Evolutionary conservation across 345 rosid genomes (phyloP).

Genomic region (Fremontodendron californicum): DNA sequence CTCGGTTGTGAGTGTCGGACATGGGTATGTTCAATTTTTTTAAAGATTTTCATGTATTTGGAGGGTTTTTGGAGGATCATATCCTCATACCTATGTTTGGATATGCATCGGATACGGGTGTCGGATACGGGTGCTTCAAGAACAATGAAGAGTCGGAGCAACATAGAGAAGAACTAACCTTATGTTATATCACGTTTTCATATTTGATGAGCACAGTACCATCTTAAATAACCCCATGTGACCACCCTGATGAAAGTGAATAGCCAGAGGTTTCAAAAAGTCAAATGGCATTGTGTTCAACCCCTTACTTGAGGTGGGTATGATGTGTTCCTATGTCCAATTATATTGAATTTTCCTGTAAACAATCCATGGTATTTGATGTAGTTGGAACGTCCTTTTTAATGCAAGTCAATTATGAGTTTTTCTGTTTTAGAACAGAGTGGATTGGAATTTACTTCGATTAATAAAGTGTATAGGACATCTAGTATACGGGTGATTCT

Average conservation of each 20-base stretch:
- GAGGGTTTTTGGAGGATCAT: neutral
- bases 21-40: neutral
- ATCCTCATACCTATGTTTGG: neutral
- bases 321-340: neutral
- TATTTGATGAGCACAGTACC: neutral
- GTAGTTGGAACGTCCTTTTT: slow-evolving; percentile 21
- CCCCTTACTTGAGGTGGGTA: neutral
- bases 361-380: slow-evolving; percentile 13
- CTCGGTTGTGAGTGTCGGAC: neutral
- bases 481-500: neutral
- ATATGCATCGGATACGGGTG: too few species aligned
- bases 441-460: neutral
- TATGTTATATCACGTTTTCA: slow-evolving; percentile 1
- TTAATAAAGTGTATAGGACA: slow-evolving; percentile 5
- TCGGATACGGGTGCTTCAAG: too few species aligned
- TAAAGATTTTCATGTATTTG: neutral
- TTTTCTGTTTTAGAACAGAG: neutral
- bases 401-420: slow-evolving; percentile 20
- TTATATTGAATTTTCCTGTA: slow-evolving; percentile 7
- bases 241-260: neutral
- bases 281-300: slow-evolving; percentile 16
- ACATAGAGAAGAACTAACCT: slow-evolving; percentile 15
- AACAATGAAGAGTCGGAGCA: too few species aligned
- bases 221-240: neutral
- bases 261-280: slow-evolving; percentile 11